Conservation (phyloP, 2,329 filamentous ascomycete species). For the Talaromyces rugulosus region DNA sequence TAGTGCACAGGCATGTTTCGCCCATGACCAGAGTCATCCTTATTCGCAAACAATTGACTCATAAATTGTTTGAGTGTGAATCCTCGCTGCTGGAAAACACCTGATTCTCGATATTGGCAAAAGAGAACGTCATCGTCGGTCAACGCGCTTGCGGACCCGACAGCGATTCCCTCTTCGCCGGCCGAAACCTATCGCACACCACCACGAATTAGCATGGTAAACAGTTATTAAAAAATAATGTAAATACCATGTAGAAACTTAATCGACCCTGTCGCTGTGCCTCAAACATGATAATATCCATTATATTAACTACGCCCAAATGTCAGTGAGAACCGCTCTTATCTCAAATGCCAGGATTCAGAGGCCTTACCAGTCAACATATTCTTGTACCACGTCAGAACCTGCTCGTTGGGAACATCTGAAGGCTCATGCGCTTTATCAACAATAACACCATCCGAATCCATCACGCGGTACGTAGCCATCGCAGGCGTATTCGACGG, state of each 20-base stretch:
- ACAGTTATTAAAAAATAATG: not conserved
- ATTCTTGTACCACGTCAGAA: constrained; percentile 58
- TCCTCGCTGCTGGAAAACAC: constrained; percentile 83
- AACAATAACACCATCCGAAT: constrained; percentile 80
- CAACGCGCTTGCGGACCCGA: constrained; percentile 81
- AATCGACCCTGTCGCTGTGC: constrained; percentile 90
- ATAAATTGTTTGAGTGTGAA: constrained; percentile 88
- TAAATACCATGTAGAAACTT: constrained; percentile 87
- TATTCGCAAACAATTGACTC: constrained; percentile 89
- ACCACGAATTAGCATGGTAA: not conserved
- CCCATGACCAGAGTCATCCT: constrained; percentile 71
- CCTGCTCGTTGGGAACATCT: constrained; percentile 61
- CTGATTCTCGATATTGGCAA: constrained; percentile 90
- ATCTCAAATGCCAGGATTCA: not conserved
- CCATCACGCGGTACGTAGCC: constrained; percentile 85
- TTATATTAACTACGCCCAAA: constrained; percentile 60
- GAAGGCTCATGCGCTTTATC: constrained; percentile 65
- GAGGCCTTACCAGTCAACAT: constrained; percentile 53
- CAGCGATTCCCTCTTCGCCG: constrained; percentile 88
- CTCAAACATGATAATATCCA: constrained; percentile 98
- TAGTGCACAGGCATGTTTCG: constrained; percentile 99
- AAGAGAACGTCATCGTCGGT: constrained; percentile 85
- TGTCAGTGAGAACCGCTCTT: constrained; percentile 11
- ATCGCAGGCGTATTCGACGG: constrained; percentile 71
- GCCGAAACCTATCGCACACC: constrained; percentile 58